These are phyloP conservation scores for Leishmania tarentolae DNA, from an alignment of 208 protist species.

Conservation along the genomic window DNA sequence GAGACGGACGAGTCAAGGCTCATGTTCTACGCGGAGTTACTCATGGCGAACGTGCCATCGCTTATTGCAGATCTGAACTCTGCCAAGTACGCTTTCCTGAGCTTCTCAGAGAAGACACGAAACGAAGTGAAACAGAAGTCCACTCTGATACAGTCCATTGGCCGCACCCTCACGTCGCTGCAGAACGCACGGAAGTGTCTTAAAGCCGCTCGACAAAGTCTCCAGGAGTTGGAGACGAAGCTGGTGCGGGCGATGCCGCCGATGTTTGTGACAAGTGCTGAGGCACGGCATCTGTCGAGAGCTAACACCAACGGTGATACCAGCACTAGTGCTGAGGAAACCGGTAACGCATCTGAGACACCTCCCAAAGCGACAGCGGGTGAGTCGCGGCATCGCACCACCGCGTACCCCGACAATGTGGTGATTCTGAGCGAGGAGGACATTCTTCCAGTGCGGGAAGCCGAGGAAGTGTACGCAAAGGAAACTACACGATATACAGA, in stretches of 20 bases:
- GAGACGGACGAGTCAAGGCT: conserved; percentile 51
- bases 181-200: conserved; percentile 36
- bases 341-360: not conserved
- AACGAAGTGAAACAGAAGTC: conserved; percentile 78
- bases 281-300: conserved; percentile 16
- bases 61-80: conserved; percentile 67
- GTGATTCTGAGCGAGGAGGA: conserved; percentile 48
- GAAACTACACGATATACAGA: conserved; percentile 23
- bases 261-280: conserved; percentile 39
- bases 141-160: conserved; percentile 56
- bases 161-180: conserved; percentile 43
- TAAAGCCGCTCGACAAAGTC: not conserved
- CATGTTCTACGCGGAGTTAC: conserved; percentile 58
- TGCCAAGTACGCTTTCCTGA: conserved; percentile 72
- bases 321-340: conserved; percentile 7
- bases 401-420: conserved; percentile 10
- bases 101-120: conserved; percentile 64
- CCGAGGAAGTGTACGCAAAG: conserved; percentile 35
- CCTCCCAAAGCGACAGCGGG: not conserved
- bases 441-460: conserved; percentile 38
- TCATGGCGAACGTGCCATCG: conserved; percentile 66
- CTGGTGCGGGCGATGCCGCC: conserved; percentile 48
- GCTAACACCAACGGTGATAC: not conserved
- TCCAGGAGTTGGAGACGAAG: conserved; percentile 46
- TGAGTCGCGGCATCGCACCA: not conserved